These are phyloP conservation scores for Collybia nuda DNA, from an alignment of 768 basidiomycete genomes.

Conservation along the genomic window DNA sequence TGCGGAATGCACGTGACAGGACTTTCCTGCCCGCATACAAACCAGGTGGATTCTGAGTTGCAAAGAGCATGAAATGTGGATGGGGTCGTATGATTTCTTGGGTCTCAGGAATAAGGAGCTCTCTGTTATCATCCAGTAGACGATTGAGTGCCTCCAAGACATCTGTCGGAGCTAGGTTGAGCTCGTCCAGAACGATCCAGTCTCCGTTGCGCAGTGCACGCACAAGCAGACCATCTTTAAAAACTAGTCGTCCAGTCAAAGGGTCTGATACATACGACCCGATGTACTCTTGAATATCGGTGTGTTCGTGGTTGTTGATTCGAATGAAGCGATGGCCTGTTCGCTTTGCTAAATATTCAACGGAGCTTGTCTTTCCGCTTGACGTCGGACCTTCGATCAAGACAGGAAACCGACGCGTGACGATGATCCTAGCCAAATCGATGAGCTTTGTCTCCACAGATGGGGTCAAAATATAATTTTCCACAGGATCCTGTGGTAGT, in stretches of 20 bases:
- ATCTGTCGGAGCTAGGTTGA: conserved; percentile 97
- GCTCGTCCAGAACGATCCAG: conserved; percentile 98
- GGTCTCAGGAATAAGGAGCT: conserved; percentile 93
- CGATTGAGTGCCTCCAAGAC: conserved; percentile 97
- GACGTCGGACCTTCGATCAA: conserved; percentile 98
- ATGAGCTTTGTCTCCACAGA: conserved; percentile 94
- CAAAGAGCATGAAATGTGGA: conserved; percentile 96
- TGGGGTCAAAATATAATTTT: conserved; percentile 92
- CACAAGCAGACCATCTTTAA: conserved; percentile 92
- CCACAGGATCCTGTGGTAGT: conserved; percentile 56
- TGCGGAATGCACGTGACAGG: conserved; percentile 93
- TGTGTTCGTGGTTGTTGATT: conserved; percentile 99
- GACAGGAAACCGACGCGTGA: conserved; percentile 88
- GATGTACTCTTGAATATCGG: conserved; percentile 98
- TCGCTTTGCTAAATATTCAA: conserved; percentile 90
- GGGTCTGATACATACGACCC: conserved; percentile 96
- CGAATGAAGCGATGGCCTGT: conserved; percentile 96
- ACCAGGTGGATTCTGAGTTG: conserved; percentile 97
- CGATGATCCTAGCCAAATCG: conserved; percentile 88
- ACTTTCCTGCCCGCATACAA: conserved; percentile 94
- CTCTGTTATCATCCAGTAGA: conserved; percentile 95
- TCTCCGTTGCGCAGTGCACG: conserved; percentile 88
- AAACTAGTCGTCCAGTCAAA: conserved; percentile 88
- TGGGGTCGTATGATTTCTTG: conserved; percentile 93
- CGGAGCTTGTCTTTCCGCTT: conserved; percentile 94